These are phyloP conservation scores for Pythium folliculosum DNA, from an alignment of 352 stramenopile species.

Conservation along the genomic window DNA sequence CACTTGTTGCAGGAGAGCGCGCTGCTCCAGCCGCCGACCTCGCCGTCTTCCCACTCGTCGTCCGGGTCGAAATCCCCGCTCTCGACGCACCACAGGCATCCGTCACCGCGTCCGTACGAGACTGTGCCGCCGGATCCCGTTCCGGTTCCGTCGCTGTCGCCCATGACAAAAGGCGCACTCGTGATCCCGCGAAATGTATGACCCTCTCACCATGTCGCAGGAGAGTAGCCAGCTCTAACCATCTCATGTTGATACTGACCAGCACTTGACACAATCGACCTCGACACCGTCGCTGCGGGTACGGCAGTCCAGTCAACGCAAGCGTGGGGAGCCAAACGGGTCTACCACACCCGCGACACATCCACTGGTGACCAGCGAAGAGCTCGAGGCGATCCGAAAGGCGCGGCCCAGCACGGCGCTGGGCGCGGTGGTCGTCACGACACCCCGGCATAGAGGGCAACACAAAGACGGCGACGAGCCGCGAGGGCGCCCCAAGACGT, in stretches of 20 bases:
- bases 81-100: constrained; percentile 11
- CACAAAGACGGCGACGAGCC: not conserved
- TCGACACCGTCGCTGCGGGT: constrained; percentile 25
- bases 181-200: constrained; percentile 27
- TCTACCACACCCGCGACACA: not conserved
- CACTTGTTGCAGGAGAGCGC: constrained; percentile 39
- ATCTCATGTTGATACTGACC: not conserved
- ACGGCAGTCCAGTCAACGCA: constrained; percentile 7
- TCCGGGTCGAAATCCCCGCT: constrained; percentile 14
- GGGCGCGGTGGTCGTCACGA: constrained; percentile 8
- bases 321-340: not conserved
- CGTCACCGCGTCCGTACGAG: constrained; percentile 22
- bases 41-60: not conserved
- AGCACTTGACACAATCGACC: constrained; percentile 11
- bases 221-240: not conserved
- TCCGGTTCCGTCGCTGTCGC: constrained; percentile 16
- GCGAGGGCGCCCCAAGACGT: constrained; percentile 5
- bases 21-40: constrained; percentile 4
- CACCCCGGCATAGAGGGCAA: not conserved
- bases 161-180: constrained; percentile 20
- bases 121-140: constrained; percentile 24
- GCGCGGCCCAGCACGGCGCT: constrained; percentile 24
- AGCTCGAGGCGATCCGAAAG: constrained; percentile 17
- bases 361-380: constrained; percentile 10
- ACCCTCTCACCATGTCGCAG: not conserved